Evolutionary conservation across 2,329 filamentous ascomycete genomes (phyloP).

Genomic region (Phaeosphaeria sp.): DNA sequence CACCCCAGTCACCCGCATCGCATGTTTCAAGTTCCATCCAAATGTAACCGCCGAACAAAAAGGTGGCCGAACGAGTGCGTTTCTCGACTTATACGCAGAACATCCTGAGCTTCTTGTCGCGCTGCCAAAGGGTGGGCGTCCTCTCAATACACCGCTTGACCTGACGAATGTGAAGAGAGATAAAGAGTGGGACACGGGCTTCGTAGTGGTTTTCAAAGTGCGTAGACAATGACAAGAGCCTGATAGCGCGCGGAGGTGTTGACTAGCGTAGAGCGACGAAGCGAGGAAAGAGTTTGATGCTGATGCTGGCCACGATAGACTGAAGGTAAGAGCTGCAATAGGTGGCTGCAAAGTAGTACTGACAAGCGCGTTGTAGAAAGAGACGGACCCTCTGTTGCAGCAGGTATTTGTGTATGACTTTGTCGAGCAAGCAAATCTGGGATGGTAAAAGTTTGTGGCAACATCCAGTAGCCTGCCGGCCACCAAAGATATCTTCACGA

Average conservation of each 20-base stretch:
- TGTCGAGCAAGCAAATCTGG: conserved; percentile 29
- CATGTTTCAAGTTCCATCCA: conserved; percentile 27
- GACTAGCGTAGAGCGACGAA: conserved; percentile 19
- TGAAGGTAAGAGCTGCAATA: conserved; percentile 23
- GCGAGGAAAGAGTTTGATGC: conserved; percentile 29
- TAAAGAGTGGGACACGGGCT: conserved; percentile 32
- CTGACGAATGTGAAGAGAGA: conserved; percentile 32
- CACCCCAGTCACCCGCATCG: conserved; percentile 27
- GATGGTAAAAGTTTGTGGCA: conserved; percentile 25
- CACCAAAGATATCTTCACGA: too few species aligned
- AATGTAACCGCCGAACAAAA: conserved; percentile 25
- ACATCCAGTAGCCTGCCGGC: too few species aligned
- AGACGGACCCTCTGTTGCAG: conserved; percentile 34
- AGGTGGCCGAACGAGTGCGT: conserved; percentile 27
- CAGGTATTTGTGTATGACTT: conserved; percentile 40
- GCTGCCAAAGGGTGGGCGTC: conserved; percentile 25
- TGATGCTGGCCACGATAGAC: conserved; percentile 27
- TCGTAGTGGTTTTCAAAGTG: conserved; percentile 35
- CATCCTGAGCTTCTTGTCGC: conserved; percentile 22
- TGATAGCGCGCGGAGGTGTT: neutral
- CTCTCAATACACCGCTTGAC: conserved; percentile 27
- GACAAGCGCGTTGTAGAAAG: conserved; percentile 16
- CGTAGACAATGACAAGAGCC: conserved; percentile 1
- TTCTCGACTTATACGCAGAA: conserved; percentile 28
- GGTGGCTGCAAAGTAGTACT: neutral